Evolutionary conservation across 1,284 basidiomycete genomes (phyloP).

Genomic region (Cystobasidium pallidum): DNA sequence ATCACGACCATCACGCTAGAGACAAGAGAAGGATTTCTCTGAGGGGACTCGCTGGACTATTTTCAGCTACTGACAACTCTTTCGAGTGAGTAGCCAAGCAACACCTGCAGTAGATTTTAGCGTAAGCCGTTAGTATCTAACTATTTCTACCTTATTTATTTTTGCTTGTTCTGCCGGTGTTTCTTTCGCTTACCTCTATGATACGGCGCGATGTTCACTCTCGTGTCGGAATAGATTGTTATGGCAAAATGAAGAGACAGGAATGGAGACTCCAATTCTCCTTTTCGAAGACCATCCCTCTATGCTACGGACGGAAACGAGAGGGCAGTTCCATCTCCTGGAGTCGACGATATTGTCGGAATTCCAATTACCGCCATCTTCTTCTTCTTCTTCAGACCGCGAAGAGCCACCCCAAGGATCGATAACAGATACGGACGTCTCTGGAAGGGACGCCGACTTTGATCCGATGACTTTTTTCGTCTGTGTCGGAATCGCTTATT

Average conservation of each 20-base stretch:
- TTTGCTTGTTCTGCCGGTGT: neutral
- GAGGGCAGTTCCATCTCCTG: slow-evolving; percentile 3
- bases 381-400: too few relatives aligned
- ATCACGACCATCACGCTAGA: neutral
- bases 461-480: slow-evolving; percentile 29
- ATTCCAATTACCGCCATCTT: slow-evolving; percentile 12
- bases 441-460: neutral
- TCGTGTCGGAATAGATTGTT: neutral
- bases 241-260: slow-evolving; percentile 16
- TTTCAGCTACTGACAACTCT: slow-evolving; percentile 30
- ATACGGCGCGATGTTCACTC: neutral
- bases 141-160: neutral
- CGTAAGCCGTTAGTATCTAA: neutral
- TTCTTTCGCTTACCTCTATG: neutral
- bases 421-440: neutral
- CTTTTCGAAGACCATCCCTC: slow-evolving; percentile 42
- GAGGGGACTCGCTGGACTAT: slow-evolving; percentile 6
- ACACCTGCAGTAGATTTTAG: too few relatives aligned
- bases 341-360: neutral
- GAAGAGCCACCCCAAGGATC: too few relatives aligned
- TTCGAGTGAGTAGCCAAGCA: slow-evolving; percentile 35
- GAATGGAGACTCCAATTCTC: neutral
- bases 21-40: slow-evolving; percentile 19
- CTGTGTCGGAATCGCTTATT: slow-evolving; percentile 35
- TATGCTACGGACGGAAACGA: slow-evolving; percentile 33